Percentiles rank a stretch among this genome's conserved stretches.
These are phyloP conservation scores for Boletus vinaceobasis DNA, from an alignment of 768 basidiomycete species.

Conservation along the genomic window DNA sequence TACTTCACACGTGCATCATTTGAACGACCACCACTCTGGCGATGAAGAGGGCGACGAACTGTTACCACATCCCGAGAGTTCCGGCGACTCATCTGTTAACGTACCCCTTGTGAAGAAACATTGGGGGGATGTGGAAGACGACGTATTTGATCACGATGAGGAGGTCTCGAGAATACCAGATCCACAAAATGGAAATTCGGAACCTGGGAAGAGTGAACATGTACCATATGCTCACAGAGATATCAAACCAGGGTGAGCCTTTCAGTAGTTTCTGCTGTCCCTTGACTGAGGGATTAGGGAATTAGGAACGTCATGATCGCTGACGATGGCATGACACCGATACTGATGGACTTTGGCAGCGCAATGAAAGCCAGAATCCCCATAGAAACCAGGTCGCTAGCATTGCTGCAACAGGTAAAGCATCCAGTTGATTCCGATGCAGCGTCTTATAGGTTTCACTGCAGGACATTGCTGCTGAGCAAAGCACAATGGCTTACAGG, in stretches of 20 bases:
- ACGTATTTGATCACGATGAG: conserved; percentile 79
- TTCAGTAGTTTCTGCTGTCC: not conserved
- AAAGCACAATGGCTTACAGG: conserved; percentile 97
- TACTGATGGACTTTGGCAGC: conserved; percentile 99
- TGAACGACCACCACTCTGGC: conserved; percentile 36
- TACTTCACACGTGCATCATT: conserved; percentile 19
- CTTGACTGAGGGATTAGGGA: not conserved
- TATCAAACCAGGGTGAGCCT: conserved; percentile 86
- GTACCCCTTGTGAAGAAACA: conserved; percentile 62
- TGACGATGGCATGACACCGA: conserved; percentile 78
- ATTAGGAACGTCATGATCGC: conserved; percentile 93
- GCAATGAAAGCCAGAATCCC: conserved; percentile 80
- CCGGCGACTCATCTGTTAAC: conserved; percentile 42
- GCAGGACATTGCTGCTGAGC: conserved; percentile 93
- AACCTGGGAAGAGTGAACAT: conserved; percentile 45
- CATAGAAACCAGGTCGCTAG: conserved; percentile 80
- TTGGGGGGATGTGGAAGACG: conserved; percentile 49
- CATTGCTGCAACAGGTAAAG: conserved; percentile 82
- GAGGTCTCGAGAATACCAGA: conserved; percentile 39
- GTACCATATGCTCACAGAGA: conserved; percentile 96
- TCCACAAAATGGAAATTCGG: conserved; percentile 35
- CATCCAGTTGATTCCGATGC: not conserved
- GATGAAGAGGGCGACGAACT: conserved; percentile 65
- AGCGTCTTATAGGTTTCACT: not conserved
- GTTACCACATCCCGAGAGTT: conserved; percentile 73